A percentile compares a stretch with the other conserved stretches of the same genome.
phyloP scores from a whole-genome alignment of 2,329 filamentous ascomycete species.

The Ceratocystiopsis sp. region DNA sequence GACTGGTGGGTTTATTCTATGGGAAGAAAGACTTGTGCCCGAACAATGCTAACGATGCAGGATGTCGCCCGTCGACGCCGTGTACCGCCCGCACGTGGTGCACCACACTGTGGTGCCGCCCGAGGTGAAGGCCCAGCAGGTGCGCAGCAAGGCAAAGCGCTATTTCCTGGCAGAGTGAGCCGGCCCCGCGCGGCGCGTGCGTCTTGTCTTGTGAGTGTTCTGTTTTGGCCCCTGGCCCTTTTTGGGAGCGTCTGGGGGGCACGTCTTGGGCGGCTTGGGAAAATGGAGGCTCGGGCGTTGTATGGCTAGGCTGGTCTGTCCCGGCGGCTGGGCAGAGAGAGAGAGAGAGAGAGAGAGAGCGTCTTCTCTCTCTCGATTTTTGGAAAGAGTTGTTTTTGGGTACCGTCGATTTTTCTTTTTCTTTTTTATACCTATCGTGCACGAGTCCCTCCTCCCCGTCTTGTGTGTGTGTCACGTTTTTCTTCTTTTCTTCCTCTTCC shows the following conservation, averaged over 20 bases:
- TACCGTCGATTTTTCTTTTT: neutral
- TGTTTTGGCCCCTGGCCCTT: too few species aligned
- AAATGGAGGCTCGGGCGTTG: too few species aligned
- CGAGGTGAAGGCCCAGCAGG: slow-evolving; percentile 52
- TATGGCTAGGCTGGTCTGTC: too few species aligned
- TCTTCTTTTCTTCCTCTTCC: too few species aligned
- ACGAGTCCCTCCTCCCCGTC: neutral
- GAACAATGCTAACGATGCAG: slow-evolving; percentile 17
- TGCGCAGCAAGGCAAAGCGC: slow-evolving; percentile 48
- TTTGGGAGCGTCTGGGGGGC: too few species aligned
- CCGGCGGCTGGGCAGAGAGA: too few species aligned
- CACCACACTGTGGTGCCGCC: slow-evolving; percentile 64
- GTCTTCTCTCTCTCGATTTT: too few species aligned
- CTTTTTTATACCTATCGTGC: neutral
- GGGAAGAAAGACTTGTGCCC: neutral
- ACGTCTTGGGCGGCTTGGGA: too few species aligned
- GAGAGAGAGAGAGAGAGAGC: too few species aligned
- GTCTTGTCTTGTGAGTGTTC: too few species aligned
- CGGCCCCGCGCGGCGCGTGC: too few species aligned
- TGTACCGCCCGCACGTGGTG: slow-evolving; percentile 83
- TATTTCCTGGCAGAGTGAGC: slow-evolving; percentile 51
- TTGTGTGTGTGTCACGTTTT: too few species aligned
- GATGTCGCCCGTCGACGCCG: slow-evolving; percentile 78
- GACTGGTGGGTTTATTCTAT: slow-evolving; percentile 44
- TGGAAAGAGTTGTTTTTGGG: neutral